phyloP scores from a whole-genome alignment of 352 stramenopile species.

The Phytophthora sojae region DNA sequence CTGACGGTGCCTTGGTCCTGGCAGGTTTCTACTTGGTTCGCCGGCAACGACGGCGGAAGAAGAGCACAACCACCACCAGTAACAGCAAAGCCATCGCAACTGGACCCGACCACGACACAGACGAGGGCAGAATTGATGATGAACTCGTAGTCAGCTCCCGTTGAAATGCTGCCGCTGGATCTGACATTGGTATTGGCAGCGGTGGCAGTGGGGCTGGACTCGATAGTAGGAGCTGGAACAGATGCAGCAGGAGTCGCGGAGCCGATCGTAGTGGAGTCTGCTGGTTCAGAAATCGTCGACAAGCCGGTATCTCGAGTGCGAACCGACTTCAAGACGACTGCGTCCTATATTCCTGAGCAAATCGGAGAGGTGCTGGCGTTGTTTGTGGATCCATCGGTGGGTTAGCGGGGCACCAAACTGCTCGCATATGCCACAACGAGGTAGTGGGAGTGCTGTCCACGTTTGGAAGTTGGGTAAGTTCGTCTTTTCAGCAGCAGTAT shows the following conservation, averaged over 20 bases:
- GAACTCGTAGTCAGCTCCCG: constrained; percentile 15
- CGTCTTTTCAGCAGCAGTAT: constrained; percentile 11
- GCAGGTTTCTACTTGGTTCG: constrained; percentile 17
- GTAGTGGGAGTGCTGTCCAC: constrained; percentile 51
- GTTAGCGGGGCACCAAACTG: constrained; percentile 41
- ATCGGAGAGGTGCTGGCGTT: constrained; percentile 7
- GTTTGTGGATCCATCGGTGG: background rate
- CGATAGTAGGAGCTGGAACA: background rate
- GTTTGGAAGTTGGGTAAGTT: constrained; percentile 36
- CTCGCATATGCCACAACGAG: constrained; percentile 61
- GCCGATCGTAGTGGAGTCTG: background rate
- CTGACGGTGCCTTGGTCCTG: constrained; percentile 17
- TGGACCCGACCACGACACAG: constrained; percentile 27
- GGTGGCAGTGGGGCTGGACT: background rate
- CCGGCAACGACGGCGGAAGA: constrained; percentile 16
- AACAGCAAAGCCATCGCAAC: constrained; percentile 36
- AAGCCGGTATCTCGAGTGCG: constrained; percentile 14
- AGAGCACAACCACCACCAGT: constrained; percentile 25
- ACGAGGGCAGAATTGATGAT: constrained; percentile 29
- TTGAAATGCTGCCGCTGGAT: constrained; percentile 7
- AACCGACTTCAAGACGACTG: constrained; percentile 32
- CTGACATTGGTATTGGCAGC: background rate
- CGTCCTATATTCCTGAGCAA: constrained; percentile 46
- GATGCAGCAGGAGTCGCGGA: background rate
- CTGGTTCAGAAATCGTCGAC: background rate